A percentile compares a stretch with the other conserved stretches of the same genome.
Conservation (phyloP, 768 basidiomycete genomes). For the Clitopilus hobsonii region DNA sequence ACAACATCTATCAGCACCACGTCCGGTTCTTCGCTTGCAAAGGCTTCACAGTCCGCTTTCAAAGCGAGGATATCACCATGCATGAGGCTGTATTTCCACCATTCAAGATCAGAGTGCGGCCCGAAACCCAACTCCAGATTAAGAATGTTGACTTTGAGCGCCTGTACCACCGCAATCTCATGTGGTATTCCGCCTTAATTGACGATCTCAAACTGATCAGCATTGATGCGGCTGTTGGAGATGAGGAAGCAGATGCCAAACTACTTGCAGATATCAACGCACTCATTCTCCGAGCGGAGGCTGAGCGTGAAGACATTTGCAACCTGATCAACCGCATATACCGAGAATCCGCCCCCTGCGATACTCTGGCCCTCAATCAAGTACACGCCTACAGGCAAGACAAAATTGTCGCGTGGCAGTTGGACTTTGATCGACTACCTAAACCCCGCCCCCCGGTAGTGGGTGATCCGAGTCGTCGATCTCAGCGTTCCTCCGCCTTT, state of each 20-base stretch:
- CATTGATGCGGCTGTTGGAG: slow-evolving; percentile 76
- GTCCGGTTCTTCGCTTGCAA: slow-evolving; percentile 84
- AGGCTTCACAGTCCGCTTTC: slow-evolving; percentile 85
- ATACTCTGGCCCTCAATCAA: slow-evolving; percentile 83
- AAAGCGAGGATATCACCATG: slow-evolving; percentile 74
- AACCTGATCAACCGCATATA: slow-evolving; percentile 76
- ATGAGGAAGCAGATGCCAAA: slow-evolving; percentile 63
- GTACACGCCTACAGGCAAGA: slow-evolving; percentile 87
- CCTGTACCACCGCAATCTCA: slow-evolving; percentile 63
- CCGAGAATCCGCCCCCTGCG: slow-evolving; percentile 71
- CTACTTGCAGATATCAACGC: slow-evolving; percentile 59
- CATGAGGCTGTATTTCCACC: slow-evolving; percentile 91
- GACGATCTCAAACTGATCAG: slow-evolving; percentile 74
- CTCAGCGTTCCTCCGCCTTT: slow-evolving; percentile 59
- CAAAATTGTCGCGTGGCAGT: slow-evolving; percentile 95
- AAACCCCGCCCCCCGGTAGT: slow-evolving; percentile 56
- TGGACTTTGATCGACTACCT: slow-evolving; percentile 82
- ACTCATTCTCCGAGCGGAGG: slow-evolving; percentile 69
- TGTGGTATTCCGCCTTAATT: slow-evolving; percentile 73
- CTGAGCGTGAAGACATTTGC: slow-evolving; percentile 69
- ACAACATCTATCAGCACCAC: slow-evolving; percentile 93
- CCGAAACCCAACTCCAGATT: slow-evolving; percentile 82
- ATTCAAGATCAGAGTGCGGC: slow-evolving; percentile 77
- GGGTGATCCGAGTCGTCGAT: slow-evolving; percentile 43
- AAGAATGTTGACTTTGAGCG: slow-evolving; percentile 89